phyloP scores from a whole-genome alignment of 2,329 filamentous ascomycete genomes.

The Mariannaea sp. region DNA sequence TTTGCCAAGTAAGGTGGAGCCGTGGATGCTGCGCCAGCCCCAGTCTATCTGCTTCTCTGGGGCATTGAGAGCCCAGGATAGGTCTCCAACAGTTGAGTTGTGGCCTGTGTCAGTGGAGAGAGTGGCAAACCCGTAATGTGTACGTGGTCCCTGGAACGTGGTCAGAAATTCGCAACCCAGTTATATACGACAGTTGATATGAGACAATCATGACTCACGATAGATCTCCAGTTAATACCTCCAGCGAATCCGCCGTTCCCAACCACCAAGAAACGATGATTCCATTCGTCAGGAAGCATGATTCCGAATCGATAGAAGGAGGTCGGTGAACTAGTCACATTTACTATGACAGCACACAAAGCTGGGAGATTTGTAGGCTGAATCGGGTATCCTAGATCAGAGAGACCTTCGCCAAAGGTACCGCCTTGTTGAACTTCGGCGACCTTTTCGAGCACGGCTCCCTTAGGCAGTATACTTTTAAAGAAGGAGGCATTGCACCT shows the following conservation, averaged over 20 bases:
- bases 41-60: conserved; percentile 41
- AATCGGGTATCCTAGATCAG: background rate
- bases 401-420: background rate
- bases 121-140: conserved; percentile 47
- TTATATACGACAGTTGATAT: background rate
- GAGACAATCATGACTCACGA: background rate
- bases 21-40: background rate
- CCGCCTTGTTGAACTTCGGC: too few relatives aligned
- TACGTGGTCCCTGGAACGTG: background rate
- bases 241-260: background rate
- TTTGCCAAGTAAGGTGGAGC: background rate
- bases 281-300: background rate
- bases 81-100: conserved; percentile 39
- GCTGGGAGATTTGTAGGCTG: background rate
- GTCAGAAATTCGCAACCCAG: background rate
- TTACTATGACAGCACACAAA: background rate
- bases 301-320: background rate
- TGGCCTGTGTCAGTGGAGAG: conserved; percentile 52
- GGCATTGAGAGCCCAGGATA: conserved; percentile 47
- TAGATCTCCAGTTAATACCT: background rate
- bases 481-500: too few relatives aligned
- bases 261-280: background rate
- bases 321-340: background rate
- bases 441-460: too few relatives aligned
- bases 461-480: too few relatives aligned